Conservation (phyloP, 495 filamentous ascomycete species). For the Penicillium desertorum region DNA sequence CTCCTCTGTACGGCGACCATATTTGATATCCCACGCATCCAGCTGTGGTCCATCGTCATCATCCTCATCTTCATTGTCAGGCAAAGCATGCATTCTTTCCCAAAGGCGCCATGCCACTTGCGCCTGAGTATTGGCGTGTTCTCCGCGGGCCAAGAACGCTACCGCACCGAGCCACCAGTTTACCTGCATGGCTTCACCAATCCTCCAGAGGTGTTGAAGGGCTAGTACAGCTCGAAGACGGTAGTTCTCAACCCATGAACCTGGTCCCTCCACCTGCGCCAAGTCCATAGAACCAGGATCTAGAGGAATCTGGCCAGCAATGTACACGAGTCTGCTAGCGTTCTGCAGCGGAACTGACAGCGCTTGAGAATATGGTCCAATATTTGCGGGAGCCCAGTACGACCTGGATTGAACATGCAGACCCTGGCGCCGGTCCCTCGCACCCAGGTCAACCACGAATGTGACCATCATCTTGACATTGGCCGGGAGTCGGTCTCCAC, state of each 20-base stretch:
- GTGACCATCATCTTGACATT: conserved; percentile 62
- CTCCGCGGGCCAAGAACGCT: conserved; percentile 59
- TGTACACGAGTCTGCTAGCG: conserved; percentile 46
- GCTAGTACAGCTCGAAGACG: conserved; percentile 58
- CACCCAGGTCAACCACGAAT: conserved; percentile 43
- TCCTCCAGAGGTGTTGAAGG: conserved; percentile 87
- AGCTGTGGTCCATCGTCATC: conserved; percentile 48
- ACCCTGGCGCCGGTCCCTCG: conserved; percentile 44
- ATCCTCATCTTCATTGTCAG: conserved; percentile 33
- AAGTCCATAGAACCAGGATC: conserved; percentile 77
- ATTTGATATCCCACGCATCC: conserved; percentile 73
- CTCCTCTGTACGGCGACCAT: conserved; percentile 44
- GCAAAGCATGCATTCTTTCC: conserved; percentile 46
- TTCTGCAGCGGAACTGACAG: conserved; percentile 55
- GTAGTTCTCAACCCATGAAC: conserved; percentile 36
- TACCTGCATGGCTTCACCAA: conserved; percentile 70
- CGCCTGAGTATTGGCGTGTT: conserved; percentile 35
- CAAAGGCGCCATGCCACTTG: conserved; percentile 50
- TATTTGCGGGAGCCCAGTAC: conserved; percentile 98
- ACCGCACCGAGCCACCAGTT: conserved; percentile 70
- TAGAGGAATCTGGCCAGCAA: conserved; percentile 92
- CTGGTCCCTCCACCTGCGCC: conserved; percentile 10
- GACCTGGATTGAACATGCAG: conserved; percentile 91
- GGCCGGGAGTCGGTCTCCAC: conserved; percentile 60
- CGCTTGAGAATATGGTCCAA: conserved; percentile 95